Percentiles rank a stretch among this genome's conserved stretches.
Evolutionary conservation across 176 grass and related monocot species (phyloP).

Genomic region (Thalia dealbata): DNA sequence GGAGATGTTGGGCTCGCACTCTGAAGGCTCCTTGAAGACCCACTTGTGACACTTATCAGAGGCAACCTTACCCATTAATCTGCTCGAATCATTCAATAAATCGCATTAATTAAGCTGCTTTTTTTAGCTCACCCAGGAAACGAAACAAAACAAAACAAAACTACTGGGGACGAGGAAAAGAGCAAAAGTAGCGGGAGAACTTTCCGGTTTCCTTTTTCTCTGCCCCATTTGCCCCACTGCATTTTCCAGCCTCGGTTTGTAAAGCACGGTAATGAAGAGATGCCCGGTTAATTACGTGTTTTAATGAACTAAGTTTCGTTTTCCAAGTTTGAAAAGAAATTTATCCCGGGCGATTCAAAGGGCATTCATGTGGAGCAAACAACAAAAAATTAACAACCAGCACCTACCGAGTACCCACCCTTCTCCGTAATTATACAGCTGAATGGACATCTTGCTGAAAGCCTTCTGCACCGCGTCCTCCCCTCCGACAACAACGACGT

Average conservation of each 20-base stretch:
- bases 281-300: background rate
- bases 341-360: too few species aligned
- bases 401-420: slow-evolving; percentile 99
- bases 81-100: slow-evolving; percentile 35
- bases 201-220: background rate
- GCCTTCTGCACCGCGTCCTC: slow-evolving; percentile 84
- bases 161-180: background rate
- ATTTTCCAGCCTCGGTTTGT: background rate
- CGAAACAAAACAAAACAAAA: background rate
- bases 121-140: background rate
- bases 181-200: background rate
- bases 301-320: too few species aligned
- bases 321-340: too few species aligned
- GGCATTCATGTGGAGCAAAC: too few species aligned
- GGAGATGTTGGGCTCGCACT: slow-evolving; percentile 92
- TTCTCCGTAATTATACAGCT: slow-evolving; percentile 99
- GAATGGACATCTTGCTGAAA: slow-evolving; percentile 99
- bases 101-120: background rate
- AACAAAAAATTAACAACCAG: background rate
- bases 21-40: slow-evolving; percentile 99
- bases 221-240: background rate
- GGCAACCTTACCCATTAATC: slow-evolving; percentile 99
- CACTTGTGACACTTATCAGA: slow-evolving; percentile 99
- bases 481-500: slow-evolving; percentile 39
- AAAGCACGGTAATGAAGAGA: too few species aligned